Percentiles rank a stretch among this genome's conserved stretches.
These are phyloP conservation scores for Podila clonocystis DNA, from an alignment of 192 early-diverging fungal species.

Conservation along the genomic window DNA sequence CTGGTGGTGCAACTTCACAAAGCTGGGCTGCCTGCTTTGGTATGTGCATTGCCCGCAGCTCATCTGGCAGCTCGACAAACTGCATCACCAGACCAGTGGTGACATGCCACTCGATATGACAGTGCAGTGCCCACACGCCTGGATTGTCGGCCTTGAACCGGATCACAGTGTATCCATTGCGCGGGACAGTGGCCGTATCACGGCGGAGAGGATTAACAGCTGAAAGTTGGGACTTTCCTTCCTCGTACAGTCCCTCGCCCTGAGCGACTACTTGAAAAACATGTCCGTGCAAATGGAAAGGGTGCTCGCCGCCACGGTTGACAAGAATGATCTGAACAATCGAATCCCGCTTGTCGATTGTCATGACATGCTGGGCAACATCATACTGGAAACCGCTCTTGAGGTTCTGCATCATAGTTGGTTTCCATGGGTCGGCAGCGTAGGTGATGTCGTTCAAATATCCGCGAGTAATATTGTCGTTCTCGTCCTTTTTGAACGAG, in stretches of 20 bases:
- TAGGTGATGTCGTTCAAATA: constrained; percentile 22
- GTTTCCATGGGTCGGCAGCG: constrained; percentile 31
- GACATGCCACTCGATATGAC: constrained; percentile 65
- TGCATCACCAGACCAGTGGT: constrained; percentile 55
- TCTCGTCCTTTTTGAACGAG: constrained; percentile 12
- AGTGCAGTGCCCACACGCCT: constrained; percentile 58
- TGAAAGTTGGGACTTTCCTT: constrained; percentile 31
- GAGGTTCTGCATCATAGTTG: constrained; percentile 47
- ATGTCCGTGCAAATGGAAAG: constrained; percentile 60
- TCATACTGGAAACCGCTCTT: constrained; percentile 20
- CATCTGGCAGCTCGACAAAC: constrained; percentile 49
- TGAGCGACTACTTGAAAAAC: constrained; percentile 55
- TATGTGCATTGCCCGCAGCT: constrained; percentile 39
- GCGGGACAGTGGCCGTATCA: constrained; percentile 53
- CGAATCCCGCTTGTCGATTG: constrained; percentile 18
- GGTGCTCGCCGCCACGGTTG: constrained; percentile 34
- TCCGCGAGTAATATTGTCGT: constrained; percentile 20
- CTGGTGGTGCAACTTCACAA: constrained; percentile 37
- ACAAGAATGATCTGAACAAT: constrained; percentile 47
- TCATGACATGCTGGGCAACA: constrained; percentile 25
- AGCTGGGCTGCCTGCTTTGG: constrained; percentile 47
- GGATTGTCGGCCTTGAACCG: constrained; percentile 59
- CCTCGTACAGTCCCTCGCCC: constrained; percentile 47
- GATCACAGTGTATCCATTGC: constrained; percentile 46
- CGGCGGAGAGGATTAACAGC: constrained; percentile 44